Conservation (phyloP, 2,329 filamentous ascomycete genomes). For the Aspergillus pseudotamarii region DNA sequence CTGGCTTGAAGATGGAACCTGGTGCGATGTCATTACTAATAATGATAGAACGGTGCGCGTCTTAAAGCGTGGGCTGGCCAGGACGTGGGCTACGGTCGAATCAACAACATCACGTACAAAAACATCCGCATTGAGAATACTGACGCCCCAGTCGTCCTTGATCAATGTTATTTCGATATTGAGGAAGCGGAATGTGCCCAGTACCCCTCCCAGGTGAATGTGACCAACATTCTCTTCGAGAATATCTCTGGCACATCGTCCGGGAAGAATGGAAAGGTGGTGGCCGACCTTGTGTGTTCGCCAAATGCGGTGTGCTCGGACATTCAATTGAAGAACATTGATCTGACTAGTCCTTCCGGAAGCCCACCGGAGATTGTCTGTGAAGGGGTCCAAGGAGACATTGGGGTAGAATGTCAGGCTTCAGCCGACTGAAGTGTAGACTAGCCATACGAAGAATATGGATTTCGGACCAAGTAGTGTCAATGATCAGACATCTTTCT, state of each 20-base stretch:
- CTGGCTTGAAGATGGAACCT: background rate
- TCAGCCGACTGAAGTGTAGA: background rate
- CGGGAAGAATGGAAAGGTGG: conserved; percentile 57
- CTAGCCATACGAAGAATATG: background rate
- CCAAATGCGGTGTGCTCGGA: conserved; percentile 60
- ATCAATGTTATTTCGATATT: conserved; percentile 66
- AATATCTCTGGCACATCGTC: conserved; percentile 62
- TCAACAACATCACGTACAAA: conserved; percentile 65
- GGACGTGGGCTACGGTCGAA: conserved; percentile 61
- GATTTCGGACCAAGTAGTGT: background rate
- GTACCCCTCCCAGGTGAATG: conserved; percentile 60
- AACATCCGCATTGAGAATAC: conserved; percentile 63
- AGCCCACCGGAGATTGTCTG: conserved; percentile 53
- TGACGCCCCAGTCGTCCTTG: conserved; percentile 60
- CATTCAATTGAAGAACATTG: conserved; percentile 59
- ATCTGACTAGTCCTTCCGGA: conserved; percentile 55
- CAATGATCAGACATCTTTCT: background rate
- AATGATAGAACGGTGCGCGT: conserved; percentile 56
- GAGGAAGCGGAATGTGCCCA: conserved; percentile 54
- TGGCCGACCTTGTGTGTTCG: conserved; percentile 60
- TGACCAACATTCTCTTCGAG: conserved; percentile 61
- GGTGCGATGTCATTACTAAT: conserved; percentile 23
- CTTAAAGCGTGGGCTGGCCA: conserved; percentile 65
- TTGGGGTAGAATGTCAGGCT: conserved; percentile 41
- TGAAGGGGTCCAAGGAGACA: conserved; percentile 48